These are phyloP conservation scores for Capsicum baccatum DNA, from an alignment of 257 asterid genomes.

Conservation along the genomic window DNA sequence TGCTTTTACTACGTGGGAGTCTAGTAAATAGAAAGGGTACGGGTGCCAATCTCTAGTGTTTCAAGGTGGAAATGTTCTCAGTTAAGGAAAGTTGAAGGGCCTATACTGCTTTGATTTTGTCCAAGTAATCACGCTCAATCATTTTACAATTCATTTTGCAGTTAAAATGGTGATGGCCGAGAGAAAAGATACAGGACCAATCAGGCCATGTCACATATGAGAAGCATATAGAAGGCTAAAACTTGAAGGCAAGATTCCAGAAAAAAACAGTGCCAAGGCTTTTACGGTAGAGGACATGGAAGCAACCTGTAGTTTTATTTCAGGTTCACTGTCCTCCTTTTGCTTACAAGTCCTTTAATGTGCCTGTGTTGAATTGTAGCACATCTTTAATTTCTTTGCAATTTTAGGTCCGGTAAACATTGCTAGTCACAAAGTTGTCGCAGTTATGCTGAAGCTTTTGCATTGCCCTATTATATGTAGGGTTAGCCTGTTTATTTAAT, in stretches of 20 bases:
- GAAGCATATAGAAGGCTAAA: constrained; percentile 93
- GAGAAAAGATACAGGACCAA: constrained; percentile 83
- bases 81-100: background rate
- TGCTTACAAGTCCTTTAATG: background rate
- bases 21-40: background rate
- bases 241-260: constrained; percentile 84
- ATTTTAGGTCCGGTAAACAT: background rate
- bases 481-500: background rate
- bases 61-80: constrained; percentile 1
- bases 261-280: constrained; percentile 87
- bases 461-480: background rate
- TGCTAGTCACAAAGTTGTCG: background rate
- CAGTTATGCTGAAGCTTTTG: background rate
- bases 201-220: constrained; percentile 95
- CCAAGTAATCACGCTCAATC: constrained; percentile 8
- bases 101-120: background rate
- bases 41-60: constrained; percentile 7
- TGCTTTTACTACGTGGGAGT: background rate
- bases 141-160: constrained; percentile 44
- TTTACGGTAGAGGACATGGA: constrained; percentile 53
- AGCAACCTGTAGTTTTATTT: constrained; percentile 7
- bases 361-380: background rate
- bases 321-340: constrained; percentile 7
- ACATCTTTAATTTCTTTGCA: background rate
- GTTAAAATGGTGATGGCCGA: constrained; percentile 84